Percentiles rank a stretch among this genome's conserved stretches.
Evolutionary conservation across 108 stramenopile genomes (phyloP).

Genomic region (Fragilaria crotonensis): DNA sequence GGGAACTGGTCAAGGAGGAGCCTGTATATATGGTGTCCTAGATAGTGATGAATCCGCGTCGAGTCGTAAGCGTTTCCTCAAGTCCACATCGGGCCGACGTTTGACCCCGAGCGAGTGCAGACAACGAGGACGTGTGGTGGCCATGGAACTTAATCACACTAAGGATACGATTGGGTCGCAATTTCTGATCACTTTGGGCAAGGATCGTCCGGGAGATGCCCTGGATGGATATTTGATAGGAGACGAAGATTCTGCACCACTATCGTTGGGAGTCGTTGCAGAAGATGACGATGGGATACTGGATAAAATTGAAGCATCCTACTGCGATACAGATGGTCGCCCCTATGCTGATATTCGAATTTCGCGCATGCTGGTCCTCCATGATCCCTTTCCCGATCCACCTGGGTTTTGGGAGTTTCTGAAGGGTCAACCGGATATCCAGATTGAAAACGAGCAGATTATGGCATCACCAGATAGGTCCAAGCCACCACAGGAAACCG

Average conservation of each 20-base stretch:
- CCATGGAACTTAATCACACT: slow-evolving; percentile 57
- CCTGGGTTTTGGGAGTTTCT: slow-evolving; percentile 48
- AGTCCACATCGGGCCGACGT: slow-evolving; percentile 46
- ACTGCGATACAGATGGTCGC: slow-evolving; percentile 86
- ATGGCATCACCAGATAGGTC: slow-evolving; percentile 54
- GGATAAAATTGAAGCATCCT: slow-evolving; percentile 73
- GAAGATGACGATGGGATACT: slow-evolving; percentile 89
- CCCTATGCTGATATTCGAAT: slow-evolving; percentile 96
- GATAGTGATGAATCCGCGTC: slow-evolving; percentile 18
- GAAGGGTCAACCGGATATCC: slow-evolving; percentile 25
- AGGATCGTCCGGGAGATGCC: slow-evolving; percentile 46
- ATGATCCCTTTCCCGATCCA: slow-evolving; percentile 92
- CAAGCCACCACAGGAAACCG: slow-evolving; percentile 78
- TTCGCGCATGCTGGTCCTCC: slow-evolving; percentile 77
- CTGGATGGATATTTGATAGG: slow-evolving; percentile 44
- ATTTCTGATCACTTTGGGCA: slow-evolving; percentile 85
- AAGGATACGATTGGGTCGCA: slow-evolving; percentile 85
- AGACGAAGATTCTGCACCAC: slow-evolving; percentile 29
- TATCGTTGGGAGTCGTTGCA: slow-evolving; percentile 79
- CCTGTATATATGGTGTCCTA: slow-evolving; percentile 70
- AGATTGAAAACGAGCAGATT: slow-evolving; percentile 7
- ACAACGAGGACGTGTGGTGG: slow-evolving; percentile 63
- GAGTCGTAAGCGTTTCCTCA: slow-evolving; percentile 49
- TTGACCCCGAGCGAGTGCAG: slow-evolving; percentile 46
- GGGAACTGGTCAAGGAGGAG: slow-evolving; percentile 92